Evolutionary conservation across 306 rosid genomes (phyloP), one percentile per base, ranked within the genome.

Genomic region (Cicer yamashitae): DNA sequence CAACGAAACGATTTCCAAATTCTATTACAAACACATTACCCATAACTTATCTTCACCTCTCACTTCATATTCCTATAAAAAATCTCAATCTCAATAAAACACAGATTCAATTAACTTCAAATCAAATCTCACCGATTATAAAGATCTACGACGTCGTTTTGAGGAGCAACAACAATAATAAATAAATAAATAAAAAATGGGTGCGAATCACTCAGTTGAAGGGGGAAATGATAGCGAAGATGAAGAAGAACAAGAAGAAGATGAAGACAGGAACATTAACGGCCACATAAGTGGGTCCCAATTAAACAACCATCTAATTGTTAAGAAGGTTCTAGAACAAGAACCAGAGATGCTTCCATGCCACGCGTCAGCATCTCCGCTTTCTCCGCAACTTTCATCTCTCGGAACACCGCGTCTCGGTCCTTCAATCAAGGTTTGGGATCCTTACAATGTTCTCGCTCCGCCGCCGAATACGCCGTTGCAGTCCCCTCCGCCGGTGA

Each of bases 401-500:
- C 75, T 94, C 13, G 99, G 97, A 1, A 94, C 99, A 34, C 97
- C 99, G 62, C 89, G 99, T 0, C 85, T 91, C 3, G 96, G 97
- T 0, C 98, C 97, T 13, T 88, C 93, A 25, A 92, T 90, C 81
- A 92, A 94, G 85, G 97, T 94, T n/a, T 94, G 96, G 96, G 99
- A 94, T 69, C 97, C 99, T 7, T 94, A 94, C 84, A 94, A 92
- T 52, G 96, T 94, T 20, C 82, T 94, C 8, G 89, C 93, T 0
- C 98, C 85, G 8, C 84, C 94, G 5, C 98, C 85, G 8, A 81
- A 92, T 3, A 88, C 92, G 39, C 88, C 84, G 20, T 82, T 78
- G 7, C 93, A 85, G 4, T 87, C 90, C 0, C 93, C 84, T 11
- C 77, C 89, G 0, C 65, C 89, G 1, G 74, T 54, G 39, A 11